Conservation (phyloP, 495 filamentous ascomycete species). For the Hyaloscypha bicolor region DNA sequence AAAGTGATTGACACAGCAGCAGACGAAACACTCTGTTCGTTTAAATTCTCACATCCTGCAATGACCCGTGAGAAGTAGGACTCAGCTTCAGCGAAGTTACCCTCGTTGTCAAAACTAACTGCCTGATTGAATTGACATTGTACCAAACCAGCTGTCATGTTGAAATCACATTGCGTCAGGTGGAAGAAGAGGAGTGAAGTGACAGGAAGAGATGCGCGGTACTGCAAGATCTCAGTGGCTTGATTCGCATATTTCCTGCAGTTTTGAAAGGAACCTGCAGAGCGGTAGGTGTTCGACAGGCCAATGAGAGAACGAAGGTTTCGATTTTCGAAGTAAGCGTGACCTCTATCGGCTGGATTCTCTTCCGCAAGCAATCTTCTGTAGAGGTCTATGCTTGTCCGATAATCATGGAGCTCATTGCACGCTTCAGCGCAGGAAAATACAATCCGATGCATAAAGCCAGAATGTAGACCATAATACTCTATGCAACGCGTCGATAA, state of each 20-base stretch:
- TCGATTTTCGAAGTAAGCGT: not conserved
- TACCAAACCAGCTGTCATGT: not conserved
- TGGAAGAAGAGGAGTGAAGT: not conserved
- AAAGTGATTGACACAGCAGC: not conserved
- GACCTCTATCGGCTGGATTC: not conserved
- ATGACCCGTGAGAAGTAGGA: slow-evolving; percentile 6
- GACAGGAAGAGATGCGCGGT: not conserved
- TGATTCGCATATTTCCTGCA: not conserved
- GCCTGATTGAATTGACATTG: not conserved
- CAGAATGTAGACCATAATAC: slow-evolving; percentile 4
- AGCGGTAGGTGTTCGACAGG: slow-evolving; percentile 1
- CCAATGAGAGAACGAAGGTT: not conserved
- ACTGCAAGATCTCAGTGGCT: not conserved
- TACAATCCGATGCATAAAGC: not conserved
- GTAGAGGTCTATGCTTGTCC: slow-evolving; percentile 1
- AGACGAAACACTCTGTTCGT: not conserved
- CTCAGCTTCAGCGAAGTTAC: not conserved
- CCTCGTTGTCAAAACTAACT: slow-evolving; percentile 5
- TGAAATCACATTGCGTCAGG: too few relatives aligned
- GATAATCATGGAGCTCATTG: not conserved
- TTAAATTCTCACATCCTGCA: not conserved
- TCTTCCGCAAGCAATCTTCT: not conserved
- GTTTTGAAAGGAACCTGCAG: slow-evolving; percentile 5
- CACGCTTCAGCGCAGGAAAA: slow-evolving; percentile 4
- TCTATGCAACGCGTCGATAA: slow-evolving; percentile 2